Base-by-base conservation (phyloP, 1,284 basidiomycete species). In the Hemileia vastatrix region DNA sequence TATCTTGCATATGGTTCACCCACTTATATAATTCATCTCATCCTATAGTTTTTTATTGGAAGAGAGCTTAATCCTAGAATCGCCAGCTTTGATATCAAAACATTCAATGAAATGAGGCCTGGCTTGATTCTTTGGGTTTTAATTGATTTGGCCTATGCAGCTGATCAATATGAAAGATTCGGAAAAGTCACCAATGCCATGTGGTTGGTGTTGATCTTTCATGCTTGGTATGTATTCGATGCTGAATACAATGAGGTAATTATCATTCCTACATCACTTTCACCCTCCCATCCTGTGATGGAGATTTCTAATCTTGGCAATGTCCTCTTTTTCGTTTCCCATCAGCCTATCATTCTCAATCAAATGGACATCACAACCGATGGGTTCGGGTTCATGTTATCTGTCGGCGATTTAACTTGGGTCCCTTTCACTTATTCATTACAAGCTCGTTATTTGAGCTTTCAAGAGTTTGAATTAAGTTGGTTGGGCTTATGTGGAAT, bases 361-460 rank as follows among this genome's bases (percentile, higher is more conserved):
- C 92, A 89, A 18, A 97, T 98, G 91, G 94, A 98, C 76, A 95
- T 98, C 73, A 94, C 87, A 6, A 90, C 90, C 27, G 95, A 99
- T 71, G 94, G 94, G 3, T 97, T 98, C 70, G 95, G 95, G 5
- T 97, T 94, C 82, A 99, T 98, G 95, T 85, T 99, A 32, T 80
- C 90, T 2, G 84, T 95, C 54, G 95, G 94, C 51, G 92, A 98
- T 76, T 83, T 97, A 23, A 80, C 85, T 18, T 97, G 91, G 88
- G 88, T 98, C 6, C 95, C 95, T 4, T 96, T 97, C 78, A 85
- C 85, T 13, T 99, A 97, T 78, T 86, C 85, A 21, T 83, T 97
- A 4, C 93, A 98, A 79, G 90, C 93, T 1, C 86, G 92, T 59
- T 98, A 88, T 78, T 84, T 98, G 63, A 93, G 86, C 32, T 94